Evolutionary conservation across 768 basidiomycete species (phyloP).

Genomic region (Calocybe indica): DNA sequence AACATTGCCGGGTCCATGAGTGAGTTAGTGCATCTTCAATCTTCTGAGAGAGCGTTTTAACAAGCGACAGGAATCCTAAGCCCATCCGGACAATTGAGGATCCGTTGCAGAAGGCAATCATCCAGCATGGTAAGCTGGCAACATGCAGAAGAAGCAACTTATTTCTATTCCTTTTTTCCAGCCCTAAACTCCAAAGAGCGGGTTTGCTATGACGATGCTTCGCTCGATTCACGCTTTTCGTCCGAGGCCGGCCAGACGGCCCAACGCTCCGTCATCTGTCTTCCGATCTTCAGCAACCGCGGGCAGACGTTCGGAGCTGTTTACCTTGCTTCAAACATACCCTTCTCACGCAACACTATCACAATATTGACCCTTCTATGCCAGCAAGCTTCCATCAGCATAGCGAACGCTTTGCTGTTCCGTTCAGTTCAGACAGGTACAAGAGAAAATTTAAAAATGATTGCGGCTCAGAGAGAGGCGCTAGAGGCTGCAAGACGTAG

Average conservation of each 20-base stretch:
- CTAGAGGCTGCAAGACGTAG: slow-evolving; percentile 65
- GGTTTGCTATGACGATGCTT: slow-evolving; percentile 54
- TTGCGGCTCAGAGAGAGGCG: slow-evolving; percentile 63
- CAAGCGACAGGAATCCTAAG: slow-evolving; percentile 44
- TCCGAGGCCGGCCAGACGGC: slow-evolving; percentile 59
- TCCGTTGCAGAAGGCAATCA: slow-evolving; percentile 60
- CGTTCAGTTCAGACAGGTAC: slow-evolving; percentile 71
- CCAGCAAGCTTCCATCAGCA: slow-evolving; percentile 73
- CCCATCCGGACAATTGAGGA: slow-evolving; percentile 53
- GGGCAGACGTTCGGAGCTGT: slow-evolving; percentile 71
- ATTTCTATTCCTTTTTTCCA: slow-evolving; percentile 16
- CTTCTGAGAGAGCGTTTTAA: not conserved
- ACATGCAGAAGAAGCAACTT: not conserved
- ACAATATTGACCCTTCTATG: slow-evolving; percentile 60
- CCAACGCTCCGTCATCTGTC: slow-evolving; percentile 58
- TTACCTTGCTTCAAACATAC: slow-evolving; percentile 60
- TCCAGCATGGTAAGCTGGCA: slow-evolving; percentile 49
- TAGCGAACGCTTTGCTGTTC: slow-evolving; percentile 70
- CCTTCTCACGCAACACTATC: slow-evolving; percentile 55
- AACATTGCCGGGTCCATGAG: slow-evolving; percentile 65
- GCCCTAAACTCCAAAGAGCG: slow-evolving; percentile 64
- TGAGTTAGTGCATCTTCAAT: slow-evolving; percentile 23
- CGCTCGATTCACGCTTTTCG: slow-evolving; percentile 60
- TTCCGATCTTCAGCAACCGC: slow-evolving; percentile 70
- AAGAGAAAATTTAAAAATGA: slow-evolving; percentile 72